phyloP scores from a whole-genome alignment of 2,329 filamentous ascomycete genomes.

The Thyridium curvatum region DNA sequence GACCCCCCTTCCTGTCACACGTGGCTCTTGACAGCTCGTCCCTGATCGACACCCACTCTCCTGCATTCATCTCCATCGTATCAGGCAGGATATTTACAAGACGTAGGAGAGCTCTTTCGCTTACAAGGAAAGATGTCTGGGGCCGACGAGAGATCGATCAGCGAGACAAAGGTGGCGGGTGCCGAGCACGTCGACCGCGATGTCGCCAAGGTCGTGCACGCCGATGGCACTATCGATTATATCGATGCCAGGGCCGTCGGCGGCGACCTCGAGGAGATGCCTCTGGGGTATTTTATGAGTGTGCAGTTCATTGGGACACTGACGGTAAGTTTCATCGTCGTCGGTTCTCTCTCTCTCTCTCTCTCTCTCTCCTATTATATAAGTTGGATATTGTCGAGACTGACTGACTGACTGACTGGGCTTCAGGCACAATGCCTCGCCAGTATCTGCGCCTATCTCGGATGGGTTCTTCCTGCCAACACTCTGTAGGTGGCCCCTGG shows the following conservation, averaged over 20 bases:
- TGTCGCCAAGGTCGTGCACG: slow-evolving; percentile 23
- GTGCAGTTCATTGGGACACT: slow-evolving; percentile 33
- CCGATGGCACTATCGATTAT: slow-evolving; percentile 34
- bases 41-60: too few relatives aligned
- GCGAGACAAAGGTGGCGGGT: slow-evolving; percentile 2
- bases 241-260: slow-evolving; percentile 35
- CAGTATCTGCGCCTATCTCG: slow-evolving; percentile 24
- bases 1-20: too few relatives aligned
- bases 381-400: neutral
- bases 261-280: slow-evolving; percentile 31
- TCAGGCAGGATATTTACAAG: too few relatives aligned
- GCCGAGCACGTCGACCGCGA: slow-evolving; percentile 10
- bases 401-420: too few relatives aligned
- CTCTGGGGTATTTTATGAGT: slow-evolving; percentile 31
- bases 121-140: slow-evolving; percentile 5
- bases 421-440: slow-evolving; percentile 22
- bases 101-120: too few relatives aligned
- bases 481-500: slow-evolving; percentile 21
- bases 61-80: too few relatives aligned
- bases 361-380: neutral
- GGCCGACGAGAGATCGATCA: slow-evolving; percentile 3
- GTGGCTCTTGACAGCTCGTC: too few relatives aligned
- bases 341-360: too few relatives aligned
- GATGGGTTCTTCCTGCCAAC: slow-evolving; percentile 28
- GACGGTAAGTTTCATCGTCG: slow-evolving; percentile 16